phyloP scores from a whole-genome alignment of 73 alveolate species.

The Effrenium voratum region DNA sequence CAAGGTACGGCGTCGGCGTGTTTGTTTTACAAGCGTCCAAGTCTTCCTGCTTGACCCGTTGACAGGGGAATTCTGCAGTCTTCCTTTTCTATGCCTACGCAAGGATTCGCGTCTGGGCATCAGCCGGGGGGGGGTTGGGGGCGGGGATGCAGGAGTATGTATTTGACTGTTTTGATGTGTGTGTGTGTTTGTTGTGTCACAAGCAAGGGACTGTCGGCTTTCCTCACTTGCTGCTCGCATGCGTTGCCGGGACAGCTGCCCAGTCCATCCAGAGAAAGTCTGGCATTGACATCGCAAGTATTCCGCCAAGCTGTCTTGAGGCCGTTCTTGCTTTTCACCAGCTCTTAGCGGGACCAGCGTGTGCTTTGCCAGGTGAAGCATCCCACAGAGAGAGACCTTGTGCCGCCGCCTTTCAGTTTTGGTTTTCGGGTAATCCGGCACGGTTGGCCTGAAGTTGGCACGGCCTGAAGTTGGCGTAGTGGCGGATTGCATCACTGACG shows the following conservation, averaged over 20 bases:
- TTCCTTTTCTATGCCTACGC: slow-evolving; percentile 98
- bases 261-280: slow-evolving; percentile 90
- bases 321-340: neutral
- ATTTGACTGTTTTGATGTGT: too few relatives aligned
- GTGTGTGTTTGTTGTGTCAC: too few relatives aligned
- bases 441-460: neutral
- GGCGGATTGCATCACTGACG: too few relatives aligned
- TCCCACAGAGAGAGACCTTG: slow-evolving; percentile 78
- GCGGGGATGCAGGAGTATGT: too few relatives aligned
- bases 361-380: slow-evolving; percentile 46
- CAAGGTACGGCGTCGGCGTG: slow-evolving; percentile 63
- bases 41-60: neutral
- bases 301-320: neutral
- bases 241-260: too few relatives aligned
- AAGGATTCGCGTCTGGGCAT: slow-evolving; percentile 31
- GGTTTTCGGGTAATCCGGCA: too few relatives aligned
- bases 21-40: neutral
- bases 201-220: too few relatives aligned
- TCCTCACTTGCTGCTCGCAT: too few relatives aligned
- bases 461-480: neutral
- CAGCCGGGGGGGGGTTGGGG: neutral
- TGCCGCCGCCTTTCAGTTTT: slow-evolving; percentile 6
- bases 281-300: slow-evolving; percentile 59
- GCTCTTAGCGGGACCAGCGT: neutral
- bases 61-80: slow-evolving; percentile 99